Evolutionary conservation across 192 early-diverging fungal genomes (phyloP).

Genomic region (Umbelopsis sp.): DNA sequence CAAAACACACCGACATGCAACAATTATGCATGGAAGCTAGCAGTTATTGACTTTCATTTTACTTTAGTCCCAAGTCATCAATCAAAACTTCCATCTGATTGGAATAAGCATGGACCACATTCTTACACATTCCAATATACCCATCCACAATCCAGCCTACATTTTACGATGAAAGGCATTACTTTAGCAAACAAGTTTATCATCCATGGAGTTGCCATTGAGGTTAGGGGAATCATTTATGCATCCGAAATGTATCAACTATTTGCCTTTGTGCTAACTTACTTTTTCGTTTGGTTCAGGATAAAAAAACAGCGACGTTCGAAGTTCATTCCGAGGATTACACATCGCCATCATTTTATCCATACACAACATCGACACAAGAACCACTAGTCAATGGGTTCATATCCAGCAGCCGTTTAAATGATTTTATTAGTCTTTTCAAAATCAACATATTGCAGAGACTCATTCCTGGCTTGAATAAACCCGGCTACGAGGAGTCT

Average conservation of each 20-base stretch:
- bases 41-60: not conserved
- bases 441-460: constrained; percentile 66
- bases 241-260: not conserved
- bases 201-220: constrained; percentile 65
- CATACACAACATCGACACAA: constrained; percentile 29
- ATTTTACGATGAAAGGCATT: constrained; percentile 68
- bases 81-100: constrained; percentile 47
- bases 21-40: not conserved
- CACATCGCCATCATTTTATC: constrained; percentile 54
- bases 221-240: constrained; percentile 44
- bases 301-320: constrained; percentile 49
- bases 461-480: constrained; percentile 68
- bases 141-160: constrained; percentile 67
- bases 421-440: constrained; percentile 61
- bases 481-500: constrained; percentile 70
- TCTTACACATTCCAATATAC: constrained; percentile 65
- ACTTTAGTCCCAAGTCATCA: not conserved
- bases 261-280: not conserved
- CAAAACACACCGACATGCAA: not conserved
- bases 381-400: constrained; percentile 58
- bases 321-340: constrained; percentile 52
- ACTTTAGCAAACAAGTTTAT: constrained; percentile 63
- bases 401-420: constrained; percentile 56
- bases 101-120: constrained; percentile 61
- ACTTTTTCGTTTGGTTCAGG: constrained; percentile 29